Evolutionary conservation across 768 basidiomycete genomes (phyloP).

Genomic region (Termitomyces sp.): DNA sequence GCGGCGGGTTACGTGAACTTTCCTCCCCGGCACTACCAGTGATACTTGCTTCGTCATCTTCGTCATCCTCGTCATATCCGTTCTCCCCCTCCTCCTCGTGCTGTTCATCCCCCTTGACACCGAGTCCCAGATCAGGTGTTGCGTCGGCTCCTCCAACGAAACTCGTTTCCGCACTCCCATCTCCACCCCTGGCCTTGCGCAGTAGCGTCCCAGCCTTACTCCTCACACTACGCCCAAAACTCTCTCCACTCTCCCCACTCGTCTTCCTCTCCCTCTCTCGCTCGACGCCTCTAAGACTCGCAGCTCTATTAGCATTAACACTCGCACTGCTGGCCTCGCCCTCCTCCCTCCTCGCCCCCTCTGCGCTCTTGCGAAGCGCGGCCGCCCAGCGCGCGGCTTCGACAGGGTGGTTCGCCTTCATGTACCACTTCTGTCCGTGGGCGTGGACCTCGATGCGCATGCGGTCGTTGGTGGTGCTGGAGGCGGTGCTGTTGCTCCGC

Average conservation of each 20-base stretch:
- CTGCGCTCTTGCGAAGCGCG: conserved; percentile 68
- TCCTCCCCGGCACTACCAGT: conserved; percentile 29
- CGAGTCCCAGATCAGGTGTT: conserved; percentile 9
- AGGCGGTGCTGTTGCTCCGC: background rate
- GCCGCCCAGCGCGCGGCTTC: conserved; percentile 88
- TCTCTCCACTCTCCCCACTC: conserved; percentile 47
- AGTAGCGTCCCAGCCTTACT: conserved; percentile 15
- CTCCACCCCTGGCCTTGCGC: background rate
- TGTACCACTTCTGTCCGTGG: conserved; percentile 68
- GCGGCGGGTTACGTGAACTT: conserved; percentile 37
- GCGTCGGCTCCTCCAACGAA: conserved; percentile 10
- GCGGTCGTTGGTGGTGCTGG: conserved; percentile 38
- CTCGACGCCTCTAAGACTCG: background rate
- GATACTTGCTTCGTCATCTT: conserved; percentile 32
- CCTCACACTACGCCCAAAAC: conserved; percentile 22
- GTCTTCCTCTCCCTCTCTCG: conserved; percentile 19
- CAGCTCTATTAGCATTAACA: background rate
- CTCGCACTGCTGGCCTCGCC: conserved; percentile 15
- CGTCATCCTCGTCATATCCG: conserved; percentile 26
- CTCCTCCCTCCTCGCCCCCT: conserved; percentile 52
- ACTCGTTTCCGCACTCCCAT: conserved; percentile 1
- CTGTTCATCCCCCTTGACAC: conserved; percentile 14
- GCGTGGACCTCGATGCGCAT: conserved; percentile 82
- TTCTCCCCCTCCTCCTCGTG: conserved; percentile 19
- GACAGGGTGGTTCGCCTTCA: conserved; percentile 82